Evolutionary conservation across 352 stramenopile genomes (phyloP), one percentile per base, ranked within the genome.

Genomic region (Globisporangium camurandrum): DNA sequence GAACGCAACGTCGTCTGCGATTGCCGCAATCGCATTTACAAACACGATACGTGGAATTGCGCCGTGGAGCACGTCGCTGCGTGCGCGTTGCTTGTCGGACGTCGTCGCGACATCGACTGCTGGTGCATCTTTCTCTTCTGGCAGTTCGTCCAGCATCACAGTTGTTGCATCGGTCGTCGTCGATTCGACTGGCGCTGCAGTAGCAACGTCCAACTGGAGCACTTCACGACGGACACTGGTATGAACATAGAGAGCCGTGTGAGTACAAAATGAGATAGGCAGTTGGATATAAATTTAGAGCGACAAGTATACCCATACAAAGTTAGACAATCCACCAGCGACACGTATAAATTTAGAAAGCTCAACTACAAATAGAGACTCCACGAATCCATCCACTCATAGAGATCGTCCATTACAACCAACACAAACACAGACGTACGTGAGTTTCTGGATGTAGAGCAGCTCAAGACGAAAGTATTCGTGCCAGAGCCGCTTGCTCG

Each of bases 401-500:
- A n/a, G n/a, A n/a, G n/a, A n/a, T n/a, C n/a, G n/a, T n/a, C n/a
- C n/a, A n/a, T n/a, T n/a, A n/a, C n/a, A n/a, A n/a, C n/a, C n/a
- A n/a, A n/a, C n/a, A n/a, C n/a, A n/a, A n/a, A n/a, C n/a, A n/a
- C n/a, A 20, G 27, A 66, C 62, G 31, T 47, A 74, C 65, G 54
- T 54, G 45, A 96, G 66, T 59, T 95, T 96, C 62, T 95, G 78
- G 57, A 95, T 88, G 61, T 95, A 96, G 42, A 93, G 68, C 54
- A 95, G 66, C 54, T 96, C 87, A 11, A 96, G 63, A 27, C 86
- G 77, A 48, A 96, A 96, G 59, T 95, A 96, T 67, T 96, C 86
- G 31, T 87, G 63, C 87, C 87, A 96, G 31, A 96, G 75, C 42
- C 84, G 86, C 44, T 77, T 69, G 49, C 79, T 70, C 54, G 80